phyloP scores from a whole-genome alignment of 371 early-diverging fungal genomes.

The Umbelopsis sp. region DNA sequence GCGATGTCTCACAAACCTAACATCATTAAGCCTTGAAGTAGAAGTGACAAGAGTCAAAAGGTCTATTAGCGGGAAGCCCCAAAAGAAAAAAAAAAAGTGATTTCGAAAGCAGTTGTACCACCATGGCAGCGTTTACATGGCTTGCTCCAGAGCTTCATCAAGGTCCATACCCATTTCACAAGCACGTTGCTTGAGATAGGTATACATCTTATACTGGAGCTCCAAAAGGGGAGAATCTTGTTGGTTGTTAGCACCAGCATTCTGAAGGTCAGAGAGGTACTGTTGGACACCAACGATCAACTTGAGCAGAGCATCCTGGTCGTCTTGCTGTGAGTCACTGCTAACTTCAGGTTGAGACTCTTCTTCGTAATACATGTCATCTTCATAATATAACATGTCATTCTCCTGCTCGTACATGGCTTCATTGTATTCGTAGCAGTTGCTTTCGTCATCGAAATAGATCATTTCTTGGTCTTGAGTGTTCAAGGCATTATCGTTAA shows the following conservation, averaged over 20 bases:
- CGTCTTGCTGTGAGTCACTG: conserved; percentile 1
- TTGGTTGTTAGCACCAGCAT: conserved; percentile 19
- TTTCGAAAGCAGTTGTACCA: conserved; percentile 18
- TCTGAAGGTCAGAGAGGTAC: conserved; percentile 38
- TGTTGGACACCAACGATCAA: conserved; percentile 50
- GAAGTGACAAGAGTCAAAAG: background rate
- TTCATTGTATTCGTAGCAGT: conserved; percentile 17
- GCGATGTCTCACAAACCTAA: background rate
- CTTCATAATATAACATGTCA: conserved; percentile 17
- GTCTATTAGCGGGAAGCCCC: background rate
- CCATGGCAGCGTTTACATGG: background rate
- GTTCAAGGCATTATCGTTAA: conserved; percentile 12
- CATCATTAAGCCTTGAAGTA: conserved; percentile 7
- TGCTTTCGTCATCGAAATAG: conserved; percentile 13
- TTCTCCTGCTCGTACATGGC: background rate
- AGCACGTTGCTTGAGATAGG: conserved; percentile 47
- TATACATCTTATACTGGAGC: conserved; percentile 54
- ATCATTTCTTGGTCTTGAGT: conserved; percentile 8
- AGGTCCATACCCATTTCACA: conserved; percentile 40
- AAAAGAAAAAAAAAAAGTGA: conserved; percentile 8
- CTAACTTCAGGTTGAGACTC: conserved; percentile 18
- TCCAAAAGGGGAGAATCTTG: conserved; percentile 41
- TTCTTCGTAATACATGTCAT: conserved; percentile 17
- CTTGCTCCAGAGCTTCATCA: conserved; percentile 19
- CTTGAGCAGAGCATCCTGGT: conserved; percentile 34